Evolutionary conservation across 2,329 filamentous ascomycete species (phyloP).

Genomic region (Trichoderma atrobrunneum): DNA sequence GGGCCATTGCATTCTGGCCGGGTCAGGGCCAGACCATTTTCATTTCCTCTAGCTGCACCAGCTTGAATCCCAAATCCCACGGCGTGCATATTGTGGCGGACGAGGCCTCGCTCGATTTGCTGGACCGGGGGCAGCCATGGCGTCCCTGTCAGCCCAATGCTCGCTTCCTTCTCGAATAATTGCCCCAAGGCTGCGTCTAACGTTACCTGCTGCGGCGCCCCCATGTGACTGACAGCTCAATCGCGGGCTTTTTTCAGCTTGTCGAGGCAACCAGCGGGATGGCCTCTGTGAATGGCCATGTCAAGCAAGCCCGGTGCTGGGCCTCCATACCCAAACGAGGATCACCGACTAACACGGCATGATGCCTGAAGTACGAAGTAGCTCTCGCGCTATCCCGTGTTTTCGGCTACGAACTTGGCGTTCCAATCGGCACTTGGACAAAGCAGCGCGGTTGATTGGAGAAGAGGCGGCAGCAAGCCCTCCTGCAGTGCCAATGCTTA

Average conservation of each 20-base stretch:
- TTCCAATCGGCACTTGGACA: neutral
- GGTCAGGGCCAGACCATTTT: neutral
- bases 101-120: slow-evolving; percentile 12
- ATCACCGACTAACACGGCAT: neutral
- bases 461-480: neutral
- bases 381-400: neutral
- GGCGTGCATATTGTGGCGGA: slow-evolving; percentile 13
- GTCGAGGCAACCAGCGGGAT: neutral
- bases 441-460: slow-evolving; percentile 2
- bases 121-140: neutral
- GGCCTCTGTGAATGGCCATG: neutral
- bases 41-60: neutral
- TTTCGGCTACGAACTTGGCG: neutral
- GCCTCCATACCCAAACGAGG: neutral
- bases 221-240: neutral
- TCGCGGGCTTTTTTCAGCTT: neutral
- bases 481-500: slow-evolving; percentile 11
- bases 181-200: neutral
- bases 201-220: neutral
- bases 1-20: neutral
- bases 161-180: neutral
- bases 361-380: neutral
- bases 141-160: slow-evolving; percentile 2
- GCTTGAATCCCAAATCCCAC: neutral
- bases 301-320: neutral